Percentiles rank a stretch among this genome's conserved stretches.
Evolutionary conservation across 352 stramenopile species (phyloP).

Genomic region (Phytophthora chlamydospora): DNA sequence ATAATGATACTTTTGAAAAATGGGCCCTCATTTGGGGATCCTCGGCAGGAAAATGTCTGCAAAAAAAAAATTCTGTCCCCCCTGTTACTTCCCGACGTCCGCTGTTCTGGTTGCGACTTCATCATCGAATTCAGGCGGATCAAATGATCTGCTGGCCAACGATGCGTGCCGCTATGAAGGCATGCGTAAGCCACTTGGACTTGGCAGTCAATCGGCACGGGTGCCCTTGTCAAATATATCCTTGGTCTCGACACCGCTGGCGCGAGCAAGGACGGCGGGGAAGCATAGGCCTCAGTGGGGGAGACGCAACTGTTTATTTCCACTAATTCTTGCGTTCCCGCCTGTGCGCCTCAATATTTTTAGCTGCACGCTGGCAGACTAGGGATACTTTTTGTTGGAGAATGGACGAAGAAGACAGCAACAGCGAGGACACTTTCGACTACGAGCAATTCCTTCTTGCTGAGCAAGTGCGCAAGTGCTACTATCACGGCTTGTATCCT

Average conservation of each 20-base stretch:
- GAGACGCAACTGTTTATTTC: too few species aligned
- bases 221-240: constrained; percentile 76
- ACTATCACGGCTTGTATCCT: constrained; percentile 40
- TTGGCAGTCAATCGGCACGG: constrained; percentile 64
- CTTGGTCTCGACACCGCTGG: constrained; percentile 45
- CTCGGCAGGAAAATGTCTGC: too few species aligned
- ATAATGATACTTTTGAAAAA: too few species aligned
- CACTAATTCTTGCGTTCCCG: neutral
- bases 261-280: constrained; percentile 20
- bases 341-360: too few species aligned
- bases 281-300: constrained; percentile 4
- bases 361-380: too few species aligned
- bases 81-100: too few species aligned
- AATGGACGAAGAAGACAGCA: constrained; percentile 11
- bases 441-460: constrained; percentile 50
- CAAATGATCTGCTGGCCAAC: constrained; percentile 89
- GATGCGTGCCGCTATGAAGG: constrained; percentile 80
- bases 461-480: constrained; percentile 66
- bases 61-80: too few species aligned
- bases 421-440: constrained; percentile 32
- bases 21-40: too few species aligned
- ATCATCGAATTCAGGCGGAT: too few species aligned
- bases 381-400: neutral
- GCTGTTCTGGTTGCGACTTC: too few species aligned
- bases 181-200: constrained; percentile 74